phyloP scores from a whole-genome alignment of 495 filamentous ascomycete genomes.

The Aspergillus heteromorphus region DNA sequence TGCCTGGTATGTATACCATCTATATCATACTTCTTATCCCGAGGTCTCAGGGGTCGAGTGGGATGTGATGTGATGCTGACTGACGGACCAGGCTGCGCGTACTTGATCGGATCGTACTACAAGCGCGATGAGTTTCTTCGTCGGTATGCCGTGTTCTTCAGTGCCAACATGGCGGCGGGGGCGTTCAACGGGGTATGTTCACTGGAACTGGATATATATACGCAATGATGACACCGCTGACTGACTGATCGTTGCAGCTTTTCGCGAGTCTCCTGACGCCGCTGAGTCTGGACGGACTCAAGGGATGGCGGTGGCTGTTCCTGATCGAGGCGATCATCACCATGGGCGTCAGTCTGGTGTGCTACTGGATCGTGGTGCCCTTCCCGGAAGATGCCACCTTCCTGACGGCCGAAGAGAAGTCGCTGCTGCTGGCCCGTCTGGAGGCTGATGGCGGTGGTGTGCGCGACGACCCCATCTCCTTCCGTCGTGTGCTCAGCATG shows the following conservation, averaged over 20 bases:
- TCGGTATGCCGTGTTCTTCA: constrained; percentile 52
- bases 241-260: constrained; percentile 21
- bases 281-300: constrained; percentile 41
- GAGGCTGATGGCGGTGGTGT: constrained; percentile 33
- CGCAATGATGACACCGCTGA: constrained; percentile 1
- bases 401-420: constrained; percentile 39
- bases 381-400: constrained; percentile 46
- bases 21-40: too few relatives aligned
- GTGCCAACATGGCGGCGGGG: constrained; percentile 48
- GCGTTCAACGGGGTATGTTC: constrained; percentile 46
- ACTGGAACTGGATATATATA: neutral
- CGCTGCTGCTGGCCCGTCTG: constrained; percentile 36
- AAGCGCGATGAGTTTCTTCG: constrained; percentile 52
- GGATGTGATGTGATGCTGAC: neutral
- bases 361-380: constrained; percentile 48
- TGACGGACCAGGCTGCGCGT: constrained; percentile 24
- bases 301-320: constrained; percentile 26
- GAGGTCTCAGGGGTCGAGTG: too few relatives aligned
- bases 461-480: constrained; percentile 34
- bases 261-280: constrained; percentile 47
- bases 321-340: constrained; percentile 44
- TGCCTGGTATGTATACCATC: constrained; percentile 35
- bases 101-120: constrained; percentile 54
- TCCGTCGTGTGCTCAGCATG: constrained; percentile 31
- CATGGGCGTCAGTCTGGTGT: constrained; percentile 31